phyloP scores from a whole-genome alignment of 495 filamentous ascomycete species.

The Annulohypoxylon nitens region DNA sequence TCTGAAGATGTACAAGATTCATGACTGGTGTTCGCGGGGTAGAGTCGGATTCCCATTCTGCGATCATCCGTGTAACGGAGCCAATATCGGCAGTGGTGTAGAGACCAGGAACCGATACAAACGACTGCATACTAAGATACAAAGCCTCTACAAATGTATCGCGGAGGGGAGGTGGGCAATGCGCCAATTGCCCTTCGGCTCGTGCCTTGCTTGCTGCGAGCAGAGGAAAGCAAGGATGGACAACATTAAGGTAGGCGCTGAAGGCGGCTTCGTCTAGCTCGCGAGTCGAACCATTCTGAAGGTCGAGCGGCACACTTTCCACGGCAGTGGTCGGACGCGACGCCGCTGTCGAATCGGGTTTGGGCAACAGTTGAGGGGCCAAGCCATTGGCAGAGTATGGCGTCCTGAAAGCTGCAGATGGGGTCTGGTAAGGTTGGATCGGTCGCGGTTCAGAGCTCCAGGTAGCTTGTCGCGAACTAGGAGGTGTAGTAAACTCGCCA shows the following conservation, averaged over 20 bases:
- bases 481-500: slow-evolving; percentile 53
- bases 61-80: slow-evolving; percentile 64
- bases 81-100: slow-evolving; percentile 56
- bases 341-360: slow-evolving; percentile 44
- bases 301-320: slow-evolving; percentile 49
- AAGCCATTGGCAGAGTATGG: slow-evolving; percentile 61
- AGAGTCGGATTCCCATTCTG: slow-evolving; percentile 66
- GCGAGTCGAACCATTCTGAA: slow-evolving; percentile 46
- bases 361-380: slow-evolving; percentile 52
- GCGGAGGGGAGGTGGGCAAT: slow-evolving; percentile 70
- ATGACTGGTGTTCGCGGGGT: slow-evolving; percentile 59
- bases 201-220: slow-evolving; percentile 75
- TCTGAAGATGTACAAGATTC: slow-evolving; percentile 74
- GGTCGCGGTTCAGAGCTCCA: slow-evolving; percentile 58
- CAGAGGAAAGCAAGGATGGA: slow-evolving; percentile 81
- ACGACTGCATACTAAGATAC: slow-evolving; percentile 70
- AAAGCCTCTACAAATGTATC: slow-evolving; percentile 80
- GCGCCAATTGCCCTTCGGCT: slow-evolving; percentile 70
- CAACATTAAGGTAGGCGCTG: slow-evolving; percentile 75
- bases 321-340: slow-evolving; percentile 51
- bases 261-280: slow-evolving; percentile 62
- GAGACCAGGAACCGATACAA: slow-evolving; percentile 59
- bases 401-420: slow-evolving; percentile 42
- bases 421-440: slow-evolving; percentile 56
- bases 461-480: slow-evolving; percentile 47